A percentile compares a stretch with the other conserved stretches of the same genome.
These are phyloP conservation scores for Heliamphora pulchella DNA, from an alignment of 179 eudicot genomes.

Conservation along the genomic window DNA sequence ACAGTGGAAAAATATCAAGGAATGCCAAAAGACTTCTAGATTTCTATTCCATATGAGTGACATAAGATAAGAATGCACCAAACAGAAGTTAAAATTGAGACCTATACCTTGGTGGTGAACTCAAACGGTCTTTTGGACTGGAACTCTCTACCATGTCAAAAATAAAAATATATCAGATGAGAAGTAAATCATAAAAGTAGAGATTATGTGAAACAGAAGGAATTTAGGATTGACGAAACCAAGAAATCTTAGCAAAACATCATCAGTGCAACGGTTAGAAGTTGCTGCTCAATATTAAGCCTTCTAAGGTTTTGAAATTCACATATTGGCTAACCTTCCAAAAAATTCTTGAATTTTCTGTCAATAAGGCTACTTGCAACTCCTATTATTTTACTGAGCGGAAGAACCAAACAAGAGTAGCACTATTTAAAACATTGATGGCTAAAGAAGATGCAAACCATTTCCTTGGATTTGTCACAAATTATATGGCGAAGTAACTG, in stretches of 20 bases:
- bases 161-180: neutral
- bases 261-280: neutral
- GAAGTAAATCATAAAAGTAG: neutral
- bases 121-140: slow-evolving; percentile 34
- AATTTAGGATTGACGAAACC: neutral
- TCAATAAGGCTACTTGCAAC: neutral
- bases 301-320: neutral
- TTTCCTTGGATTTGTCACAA: neutral
- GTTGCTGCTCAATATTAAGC: neutral
- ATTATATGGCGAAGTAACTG: neutral
- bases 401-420: neutral
- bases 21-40: neutral
- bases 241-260: neutral
- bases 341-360: neutral
- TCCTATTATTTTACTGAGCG: neutral
- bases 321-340: neutral
- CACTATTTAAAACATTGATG: slow-evolving; percentile 4
- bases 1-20: slow-evolving; percentile 5
- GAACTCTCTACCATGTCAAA: slow-evolving; percentile 37
- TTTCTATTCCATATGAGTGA: neutral
- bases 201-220: neutral
- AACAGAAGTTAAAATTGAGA: neutral
- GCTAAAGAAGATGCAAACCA: slow-evolving; percentile 5
- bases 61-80: slow-evolving; percentile 7
- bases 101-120: slow-evolving; percentile 52